phyloP scores from a whole-genome alignment of 75 land plant species.

The Pinus tabuliformis region DNA sequence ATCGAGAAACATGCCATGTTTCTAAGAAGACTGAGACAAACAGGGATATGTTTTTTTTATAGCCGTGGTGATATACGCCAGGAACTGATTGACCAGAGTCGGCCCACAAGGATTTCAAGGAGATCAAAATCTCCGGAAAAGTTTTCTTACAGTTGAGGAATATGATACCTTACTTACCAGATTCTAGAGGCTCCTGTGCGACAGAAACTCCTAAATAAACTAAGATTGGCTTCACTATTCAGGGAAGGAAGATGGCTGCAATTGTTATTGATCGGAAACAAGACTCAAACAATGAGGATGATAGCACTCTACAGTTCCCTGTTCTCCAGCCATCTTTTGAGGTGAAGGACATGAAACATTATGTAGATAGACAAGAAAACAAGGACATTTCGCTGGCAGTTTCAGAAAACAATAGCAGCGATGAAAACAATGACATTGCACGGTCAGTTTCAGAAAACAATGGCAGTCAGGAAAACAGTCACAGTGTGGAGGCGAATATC shows the following conservation, averaged over 20 bases:
- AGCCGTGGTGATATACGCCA: neutral
- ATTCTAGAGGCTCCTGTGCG: neutral
- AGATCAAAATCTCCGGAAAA: conserved; percentile 1
- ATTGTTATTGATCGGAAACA: conserved; percentile 3
- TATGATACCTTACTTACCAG: neutral
- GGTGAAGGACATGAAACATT: neutral
- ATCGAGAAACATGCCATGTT: neutral
- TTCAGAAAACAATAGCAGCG: neutral
- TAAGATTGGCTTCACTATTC: neutral
- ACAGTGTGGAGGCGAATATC: neutral
- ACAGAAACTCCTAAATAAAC: neutral
- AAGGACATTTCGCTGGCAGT: neutral
- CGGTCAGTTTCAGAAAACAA: neutral
- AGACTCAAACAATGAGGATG: neutral
- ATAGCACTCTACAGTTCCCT: neutral
- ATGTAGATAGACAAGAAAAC: neutral
- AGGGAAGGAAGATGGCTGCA: neutral
- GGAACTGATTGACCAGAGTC: neutral
- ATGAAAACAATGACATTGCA: neutral
- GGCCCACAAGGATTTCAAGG: neutral
- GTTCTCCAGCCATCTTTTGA: neutral
- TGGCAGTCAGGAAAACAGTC: neutral
- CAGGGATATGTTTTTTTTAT: too few relatives aligned
- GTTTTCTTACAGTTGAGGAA: neutral
- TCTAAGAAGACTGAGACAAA: neutral